These are phyloP conservation scores for Cordia subcordata DNA, from an alignment of 257 asterid genomes.

Conservation along the genomic window DNA sequence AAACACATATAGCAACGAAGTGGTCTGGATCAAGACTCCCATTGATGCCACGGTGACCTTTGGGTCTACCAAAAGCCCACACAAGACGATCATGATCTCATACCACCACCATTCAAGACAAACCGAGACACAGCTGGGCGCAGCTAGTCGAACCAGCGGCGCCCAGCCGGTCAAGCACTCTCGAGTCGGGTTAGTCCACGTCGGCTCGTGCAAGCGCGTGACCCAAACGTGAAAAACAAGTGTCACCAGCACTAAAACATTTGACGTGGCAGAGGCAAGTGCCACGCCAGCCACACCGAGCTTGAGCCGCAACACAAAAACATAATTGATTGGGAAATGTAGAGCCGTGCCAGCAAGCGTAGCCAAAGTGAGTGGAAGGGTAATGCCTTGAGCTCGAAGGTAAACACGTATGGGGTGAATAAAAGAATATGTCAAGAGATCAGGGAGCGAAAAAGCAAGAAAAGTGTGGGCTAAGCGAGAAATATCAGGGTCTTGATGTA, in stretches of 20 bases:
- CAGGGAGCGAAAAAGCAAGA: constrained; percentile 66
- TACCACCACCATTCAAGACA: constrained; percentile 98
- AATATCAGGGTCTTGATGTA: constrained; percentile 67
- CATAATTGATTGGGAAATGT: constrained; percentile 50
- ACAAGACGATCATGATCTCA: constrained; percentile 71
- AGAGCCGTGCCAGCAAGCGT: constrained; percentile 50
- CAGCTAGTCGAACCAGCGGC: constrained; percentile 64
- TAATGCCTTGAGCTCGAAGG: constrained; percentile 92
- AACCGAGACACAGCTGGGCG: constrained; percentile 79
- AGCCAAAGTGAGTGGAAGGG: constrained; percentile 58
- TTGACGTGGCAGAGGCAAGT: constrained; percentile 66
- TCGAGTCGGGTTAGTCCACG: constrained; percentile 54
- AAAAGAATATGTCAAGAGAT: constrained; percentile 60
- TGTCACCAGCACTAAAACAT: constrained; percentile 28
- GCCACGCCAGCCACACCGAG: constrained; percentile 82
- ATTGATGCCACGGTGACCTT: constrained; percentile 74
- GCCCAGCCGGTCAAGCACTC: constrained; percentile 70
- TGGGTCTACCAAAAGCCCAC: constrained; percentile 77
- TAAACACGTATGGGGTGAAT: constrained; percentile 73
- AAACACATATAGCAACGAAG: constrained; percentile 63
- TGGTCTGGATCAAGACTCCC: constrained; percentile 74
- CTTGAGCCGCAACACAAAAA: constrained; percentile 40
- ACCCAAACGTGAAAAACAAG: constrained; percentile 40
- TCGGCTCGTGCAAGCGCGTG: constrained; percentile 39
- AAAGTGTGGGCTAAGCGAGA: constrained; percentile 54